Conservation (phyloP, 192 early-diverging fungal species). For the Rhizophagus clarus region DNA sequence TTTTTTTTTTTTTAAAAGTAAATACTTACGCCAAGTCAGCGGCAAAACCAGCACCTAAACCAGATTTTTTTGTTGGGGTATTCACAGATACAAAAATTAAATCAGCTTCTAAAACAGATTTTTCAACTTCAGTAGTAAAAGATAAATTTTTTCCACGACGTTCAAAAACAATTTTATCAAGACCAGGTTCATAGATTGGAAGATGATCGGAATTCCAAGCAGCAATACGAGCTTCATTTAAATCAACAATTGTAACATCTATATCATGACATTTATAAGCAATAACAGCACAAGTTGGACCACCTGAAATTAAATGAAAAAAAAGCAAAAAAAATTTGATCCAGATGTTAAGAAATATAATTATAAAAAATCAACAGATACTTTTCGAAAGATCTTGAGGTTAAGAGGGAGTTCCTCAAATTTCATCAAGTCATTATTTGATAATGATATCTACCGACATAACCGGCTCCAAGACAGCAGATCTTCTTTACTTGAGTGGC, state of each 20-base stretch:
- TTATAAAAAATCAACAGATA: not conserved
- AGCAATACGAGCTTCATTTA: slow-evolving; percentile 75
- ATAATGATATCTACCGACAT: slow-evolving; percentile 73
- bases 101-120: slow-evolving; percentile 75
- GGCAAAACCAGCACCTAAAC: slow-evolving; percentile 78
- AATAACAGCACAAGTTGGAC: slow-evolving; percentile 91
- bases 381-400: too few species aligned
- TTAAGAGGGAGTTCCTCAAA: not conserved
- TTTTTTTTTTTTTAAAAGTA: not conserved
- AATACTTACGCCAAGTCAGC: slow-evolving; percentile 78
- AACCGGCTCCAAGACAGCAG: slow-evolving; percentile 95
- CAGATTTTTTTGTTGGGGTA: slow-evolving; percentile 83
- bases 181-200: slow-evolving; percentile 91
- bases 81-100: slow-evolving; percentile 93
- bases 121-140: slow-evolving; percentile 84
- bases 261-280: slow-evolving; percentile 85
- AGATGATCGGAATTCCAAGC: slow-evolving; percentile 89
- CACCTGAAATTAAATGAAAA: slow-evolving; percentile 53
- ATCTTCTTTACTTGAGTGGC: slow-evolving; percentile 60
- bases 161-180: slow-evolving; percentile 80
- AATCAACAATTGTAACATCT: slow-evolving; percentile 90
- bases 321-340: not conserved
- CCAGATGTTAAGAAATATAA: not conserved
- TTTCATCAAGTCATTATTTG: not conserved
- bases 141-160: slow-evolving; percentile 81